Base-by-base conservation (phyloP, 768 basidiomycete genomes). In the Xerocomellus intermedius region DNA sequence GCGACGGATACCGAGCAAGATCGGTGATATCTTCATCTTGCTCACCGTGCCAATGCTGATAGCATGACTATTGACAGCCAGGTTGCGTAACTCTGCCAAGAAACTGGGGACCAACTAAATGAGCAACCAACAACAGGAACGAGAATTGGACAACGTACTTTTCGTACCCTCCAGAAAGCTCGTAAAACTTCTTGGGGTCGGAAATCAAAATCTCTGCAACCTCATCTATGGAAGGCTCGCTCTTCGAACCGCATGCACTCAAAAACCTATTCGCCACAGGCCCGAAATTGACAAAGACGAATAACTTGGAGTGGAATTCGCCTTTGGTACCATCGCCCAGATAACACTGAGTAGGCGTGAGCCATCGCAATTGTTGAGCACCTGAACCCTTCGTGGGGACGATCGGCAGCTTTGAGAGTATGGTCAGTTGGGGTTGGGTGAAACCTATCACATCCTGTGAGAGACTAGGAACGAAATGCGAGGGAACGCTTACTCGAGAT, bases 231-330 rank as follows among this genome's bases (percentile, higher is more conserved):
- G 84, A 92, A 5, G 96, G 95, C 64, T 94, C 91, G 41, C 81
- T 85, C 64, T 85, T 88, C 16, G 94, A 91, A 12, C 97, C 96
- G 61, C 92, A 92, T 4, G 89, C 86, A 50, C 79, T 82, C 42
- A 99, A 76, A 73, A 99, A 98, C 4, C 80, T 77, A 61, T 94
- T 96, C 24, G 89, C 96, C 5, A 78, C 74, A 2, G 79, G 66
- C 2, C 94, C 95, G 66, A 96, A 97, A 68, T 96, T 86, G 47
- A 98, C 84, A 62, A 94, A 97, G 33, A 82, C 79, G 65, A 98
- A 97, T 2, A 96, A 73, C 59, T 87, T 86, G 4, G 87, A 87
- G 64, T 91, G 88, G 38, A 93, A 83, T 35, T 80, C 77, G 24
- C 80, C 79, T 24, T 77, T 74, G 17, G 75, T 69, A 48, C 77